Conservation (phyloP, 2,329 filamentous ascomycete species). For the Ophiostoma himal-ulmi region DNA sequence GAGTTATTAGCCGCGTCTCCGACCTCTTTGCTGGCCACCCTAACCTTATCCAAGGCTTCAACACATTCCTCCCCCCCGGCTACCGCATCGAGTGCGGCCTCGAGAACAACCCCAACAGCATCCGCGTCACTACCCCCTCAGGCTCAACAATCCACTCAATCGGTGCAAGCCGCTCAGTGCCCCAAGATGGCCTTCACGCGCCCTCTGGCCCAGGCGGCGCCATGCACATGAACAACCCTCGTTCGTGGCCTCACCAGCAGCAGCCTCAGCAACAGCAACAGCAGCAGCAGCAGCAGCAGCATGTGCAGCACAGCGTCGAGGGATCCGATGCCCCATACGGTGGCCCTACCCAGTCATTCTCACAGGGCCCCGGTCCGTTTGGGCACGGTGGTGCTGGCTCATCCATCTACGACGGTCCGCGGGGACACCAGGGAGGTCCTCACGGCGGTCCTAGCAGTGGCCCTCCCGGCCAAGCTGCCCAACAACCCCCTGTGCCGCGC, state of each 20-base stretch:
- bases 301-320: slow-evolving; percentile 53
- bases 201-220: slow-evolving; percentile 35
- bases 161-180: slow-evolving; percentile 45
- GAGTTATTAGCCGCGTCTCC: slow-evolving; percentile 93
- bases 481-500: slow-evolving; percentile 43
- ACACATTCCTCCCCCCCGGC: slow-evolving; percentile 91
- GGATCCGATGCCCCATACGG: slow-evolving; percentile 59
- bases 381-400: slow-evolving; percentile 23
- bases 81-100: slow-evolving; percentile 96
- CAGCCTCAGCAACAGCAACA: slow-evolving; percentile 34
- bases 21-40: slow-evolving; percentile 94
- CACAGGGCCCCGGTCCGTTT: slow-evolving; percentile 32
- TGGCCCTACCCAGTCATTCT: slow-evolving; percentile 47
- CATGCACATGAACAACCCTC: slow-evolving; percentile 39
- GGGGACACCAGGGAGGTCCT: slow-evolving; percentile 18
- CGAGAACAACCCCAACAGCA: slow-evolving; percentile 90
- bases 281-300: slow-evolving; percentile 56
- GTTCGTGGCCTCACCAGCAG: slow-evolving; percentile 39
- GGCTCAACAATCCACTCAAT: slow-evolving; percentile 95
- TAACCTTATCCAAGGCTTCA: slow-evolving; percentile 93
- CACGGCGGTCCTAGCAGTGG: slow-evolving; percentile 14
- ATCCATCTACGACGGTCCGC: slow-evolving; percentile 22
- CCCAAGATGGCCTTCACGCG: slow-evolving; percentile 40
- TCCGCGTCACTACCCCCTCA: slow-evolving; percentile 93
- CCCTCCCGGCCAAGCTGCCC: slow-evolving; percentile 8